A percentile compares a stretch with the other conserved stretches of the same genome.
These are phyloP conservation scores for Ophiostoma fasciatum DNA, from an alignment of 2,329 filamentous ascomycete genomes.

Conservation along the genomic window DNA sequence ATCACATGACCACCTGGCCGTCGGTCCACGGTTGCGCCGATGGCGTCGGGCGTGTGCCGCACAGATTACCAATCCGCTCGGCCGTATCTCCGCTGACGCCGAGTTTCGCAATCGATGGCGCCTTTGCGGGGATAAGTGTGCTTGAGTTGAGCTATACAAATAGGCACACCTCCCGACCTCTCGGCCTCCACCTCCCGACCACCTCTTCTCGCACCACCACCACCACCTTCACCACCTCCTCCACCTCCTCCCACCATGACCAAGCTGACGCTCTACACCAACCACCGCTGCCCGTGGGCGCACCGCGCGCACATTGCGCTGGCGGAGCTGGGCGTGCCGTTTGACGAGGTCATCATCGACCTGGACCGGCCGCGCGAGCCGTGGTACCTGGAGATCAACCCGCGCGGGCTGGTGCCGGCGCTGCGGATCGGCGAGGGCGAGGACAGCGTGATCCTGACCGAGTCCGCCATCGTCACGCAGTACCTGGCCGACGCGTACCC, in stretches of 20 bases:
- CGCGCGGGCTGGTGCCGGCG: slow-evolving; percentile 61
- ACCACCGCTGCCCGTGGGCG: slow-evolving; percentile 26
- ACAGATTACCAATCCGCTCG: too few relatives aligned
- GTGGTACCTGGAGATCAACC: slow-evolving; percentile 66
- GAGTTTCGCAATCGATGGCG: not conserved
- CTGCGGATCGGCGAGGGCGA: slow-evolving; percentile 41
- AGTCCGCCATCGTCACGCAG: slow-evolving; percentile 58
- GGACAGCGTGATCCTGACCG: slow-evolving; percentile 45
- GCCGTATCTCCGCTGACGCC: too few relatives aligned
- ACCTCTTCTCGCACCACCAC: not conserved
- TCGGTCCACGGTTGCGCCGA: too few relatives aligned
- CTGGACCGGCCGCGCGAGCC: slow-evolving; percentile 50
- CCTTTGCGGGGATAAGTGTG: not conserved
- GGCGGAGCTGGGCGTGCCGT: slow-evolving; percentile 48
- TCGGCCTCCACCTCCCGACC: too few relatives aligned
- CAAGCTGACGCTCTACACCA: slow-evolving; percentile 13
- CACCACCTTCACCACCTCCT: too few relatives aligned
- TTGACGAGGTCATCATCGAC: slow-evolving; percentile 60
- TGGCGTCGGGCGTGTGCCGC: too few relatives aligned
- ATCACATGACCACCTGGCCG: too few relatives aligned
- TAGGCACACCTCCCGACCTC: too few relatives aligned
- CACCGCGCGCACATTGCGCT: slow-evolving; percentile 63
- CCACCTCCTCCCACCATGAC: slow-evolving; percentile 4
- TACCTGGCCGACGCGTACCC: slow-evolving; percentile 58
- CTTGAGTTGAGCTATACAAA: too few relatives aligned